Base-by-base conservation (phyloP, 306 rosid genomes). In the Dryas drummondii region DNA sequence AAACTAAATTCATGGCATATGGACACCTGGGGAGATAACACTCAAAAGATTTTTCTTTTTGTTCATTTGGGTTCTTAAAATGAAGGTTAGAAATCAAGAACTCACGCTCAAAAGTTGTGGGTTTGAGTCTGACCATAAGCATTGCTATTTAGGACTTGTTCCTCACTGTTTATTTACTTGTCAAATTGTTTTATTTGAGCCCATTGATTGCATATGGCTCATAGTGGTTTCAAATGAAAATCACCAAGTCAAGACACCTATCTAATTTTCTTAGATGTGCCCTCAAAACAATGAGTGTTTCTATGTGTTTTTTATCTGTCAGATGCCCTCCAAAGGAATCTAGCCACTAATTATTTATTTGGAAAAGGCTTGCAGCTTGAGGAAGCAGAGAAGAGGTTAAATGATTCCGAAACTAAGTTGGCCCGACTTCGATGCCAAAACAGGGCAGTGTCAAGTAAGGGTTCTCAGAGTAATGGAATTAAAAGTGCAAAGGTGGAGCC, bases 331-430 rank as follows among this genome's bases (percentile, higher is more conserved):
- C 3, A 9, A 27, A 79, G 41, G 41, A 52, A 27, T 4, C 26
- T 54, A 60, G 75, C n/a, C 8, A 32, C 76, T 85, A 49, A 84
- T 65, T 59, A 5, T 76, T 60, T 54, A 41, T 77, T 77, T 76
- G 70, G 27, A 75, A 69, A 77, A 50, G 11, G 42, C 49, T n/a
- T 77, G 87, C 89, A 92, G 97, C 96, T 94, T 80, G 85, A 78
- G 11, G 97, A 92, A 75, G 86, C 96, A 2, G 96, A 90, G 84
- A 84, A 79, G 72, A 87, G 89, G 82, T 81, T 92, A 67, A 76
- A 59, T 62, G 96, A 92, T 81, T 79, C 97, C 22, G 82, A 87
- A 70, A 78, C 81, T 22, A 83, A 83, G 85, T 84, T 94, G 91
- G 94, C 93, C 74, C 90, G 96, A 66, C 92, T 92, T 77, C 88